Base-by-base conservation (phyloP, 2,329 filamentous ascomycete species). In the Fonsecaea pugnacius region DNA sequence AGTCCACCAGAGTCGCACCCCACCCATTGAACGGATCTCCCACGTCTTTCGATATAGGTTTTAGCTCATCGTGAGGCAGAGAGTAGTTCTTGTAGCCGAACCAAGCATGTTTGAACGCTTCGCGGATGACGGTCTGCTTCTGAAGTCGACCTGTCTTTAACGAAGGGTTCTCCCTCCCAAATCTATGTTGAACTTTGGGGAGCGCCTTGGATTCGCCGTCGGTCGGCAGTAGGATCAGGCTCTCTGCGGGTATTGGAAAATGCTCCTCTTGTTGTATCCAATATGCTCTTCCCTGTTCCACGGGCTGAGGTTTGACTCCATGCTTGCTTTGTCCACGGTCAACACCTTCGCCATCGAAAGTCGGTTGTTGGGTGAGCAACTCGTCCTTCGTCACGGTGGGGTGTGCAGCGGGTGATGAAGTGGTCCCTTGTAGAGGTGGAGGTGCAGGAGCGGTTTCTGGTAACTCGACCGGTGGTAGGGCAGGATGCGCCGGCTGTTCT, bases 21-120 rank as follows among this genome's bases (percentile, higher is more conserved):
- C 92, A 96, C 56, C 90, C 91, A 73, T 92, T 94, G 76, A 98
- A 98, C 0, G 92, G 91, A 73, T 97, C 90, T 18, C 86, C 85
- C 68, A 82, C 86, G 14, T 78, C 80, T 58, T 88, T 88, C 33
- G 86, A 85, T 9, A 94, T 81, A 1, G 95, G 95, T 51, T 79
- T 84, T 16, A 98, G 78, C 78, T 98, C 95, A 73, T 98, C 95
- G 70, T 96, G 91, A 67, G 88, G 85, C 87, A 91, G 95, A 10
- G 93, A 94, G 71, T 88, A 83, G 66, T 87, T 82, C 73, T 85
- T 90, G 78, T 98, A 98, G 38, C 91, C 91, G 3, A 81, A 78
- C 94, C 95, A 98, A 0, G 91, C 88, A 71, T 89, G 89, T 71
- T 85, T 80, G 75, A 96, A 91, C 63, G 92, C 89, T 5, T 84